Evolutionary conservation across 1,284 basidiomycete species (phyloP).

Genomic region (Schizopora paradoxa): DNA sequence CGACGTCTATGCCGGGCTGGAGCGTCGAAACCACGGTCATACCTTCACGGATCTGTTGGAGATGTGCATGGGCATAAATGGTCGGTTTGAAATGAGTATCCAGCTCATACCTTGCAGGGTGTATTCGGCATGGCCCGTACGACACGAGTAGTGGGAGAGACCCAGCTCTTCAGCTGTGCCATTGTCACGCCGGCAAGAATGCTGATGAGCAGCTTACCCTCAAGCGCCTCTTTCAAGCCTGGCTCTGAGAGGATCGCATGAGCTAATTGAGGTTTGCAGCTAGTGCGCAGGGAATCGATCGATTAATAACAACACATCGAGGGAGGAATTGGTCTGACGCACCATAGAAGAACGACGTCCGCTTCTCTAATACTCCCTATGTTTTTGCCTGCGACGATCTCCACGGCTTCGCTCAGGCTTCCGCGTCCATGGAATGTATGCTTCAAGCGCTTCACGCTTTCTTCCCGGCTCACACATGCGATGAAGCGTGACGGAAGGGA

Average conservation of each 20-base stretch:
- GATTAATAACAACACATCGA: slow-evolving; percentile 9
- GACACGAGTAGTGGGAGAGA: slow-evolving; percentile 73
- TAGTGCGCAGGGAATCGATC: slow-evolving; percentile 30
- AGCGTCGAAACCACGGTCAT: slow-evolving; percentile 89
- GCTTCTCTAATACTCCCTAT: slow-evolving; percentile 66
- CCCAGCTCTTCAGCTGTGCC: slow-evolving; percentile 72
- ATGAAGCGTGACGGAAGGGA: slow-evolving; percentile 81
- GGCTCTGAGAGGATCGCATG: slow-evolving; percentile 66
- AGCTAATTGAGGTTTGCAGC: slow-evolving; percentile 93
- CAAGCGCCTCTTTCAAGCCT: slow-evolving; percentile 85
- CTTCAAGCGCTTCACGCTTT: slow-evolving; percentile 70
- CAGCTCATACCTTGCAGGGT: slow-evolving; percentile 75
- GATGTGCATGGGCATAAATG: background rate
- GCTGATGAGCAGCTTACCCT: slow-evolving; percentile 90
- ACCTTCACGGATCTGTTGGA: slow-evolving; percentile 83
- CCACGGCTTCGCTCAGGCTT: slow-evolving; percentile 54
- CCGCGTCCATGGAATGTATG: slow-evolving; percentile 58
- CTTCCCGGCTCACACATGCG: slow-evolving; percentile 81
- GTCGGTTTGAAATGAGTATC: background rate
- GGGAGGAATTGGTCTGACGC: slow-evolving; percentile 24
- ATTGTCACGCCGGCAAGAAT: slow-evolving; percentile 96
- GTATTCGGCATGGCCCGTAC: slow-evolving; percentile 99
- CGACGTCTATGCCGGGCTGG: slow-evolving; percentile 43
- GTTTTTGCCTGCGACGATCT: slow-evolving; percentile 70
- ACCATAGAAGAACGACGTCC: slow-evolving; percentile 90